Evolutionary conservation across 164 flowering plant species (phyloP).

Genomic region (Nymphaea thermarum): DNA sequence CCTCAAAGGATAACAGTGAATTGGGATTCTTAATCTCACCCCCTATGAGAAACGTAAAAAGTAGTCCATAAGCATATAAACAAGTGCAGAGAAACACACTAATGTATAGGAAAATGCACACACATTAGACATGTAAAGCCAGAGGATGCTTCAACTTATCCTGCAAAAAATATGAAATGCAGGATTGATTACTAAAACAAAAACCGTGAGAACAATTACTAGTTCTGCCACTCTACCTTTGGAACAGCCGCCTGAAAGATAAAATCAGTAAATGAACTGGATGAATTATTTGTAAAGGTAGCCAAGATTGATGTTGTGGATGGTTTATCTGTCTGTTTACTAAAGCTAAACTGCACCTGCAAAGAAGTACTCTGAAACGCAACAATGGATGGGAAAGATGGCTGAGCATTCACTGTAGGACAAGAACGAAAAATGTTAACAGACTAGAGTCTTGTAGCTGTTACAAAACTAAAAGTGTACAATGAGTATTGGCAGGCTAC

Average conservation of each 20-base stretch:
- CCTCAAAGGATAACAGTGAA: no score
- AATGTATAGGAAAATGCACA: no score
- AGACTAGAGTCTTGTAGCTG: not conserved
- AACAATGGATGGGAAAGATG: conserved; percentile 49
- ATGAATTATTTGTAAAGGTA: conserved; percentile 58
- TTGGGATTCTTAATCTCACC: no score
- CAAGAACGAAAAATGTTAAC: conserved; percentile 3
- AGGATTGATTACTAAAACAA: no score
- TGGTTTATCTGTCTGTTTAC: conserved; percentile 58
- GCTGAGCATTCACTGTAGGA: conserved; percentile 41
- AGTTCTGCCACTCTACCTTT: conserved; percentile 41
- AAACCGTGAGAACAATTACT: no score
- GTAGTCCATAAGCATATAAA: no score
- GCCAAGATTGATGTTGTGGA: conserved; percentile 65
- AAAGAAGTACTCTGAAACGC: conserved; percentile 77
- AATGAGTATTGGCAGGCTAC: no score
- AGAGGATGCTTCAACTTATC: no score
- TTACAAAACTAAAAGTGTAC: not conserved
- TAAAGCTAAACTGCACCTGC: conserved; percentile 65
- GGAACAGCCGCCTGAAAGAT: conserved; percentile 98
- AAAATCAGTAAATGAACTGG: conserved; percentile 52
- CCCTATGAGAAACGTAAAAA: no score
- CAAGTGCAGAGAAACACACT: no score
- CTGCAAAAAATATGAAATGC: no score
- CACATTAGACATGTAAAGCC: no score